A percentile compares a stretch with the other conserved stretches of the same genome.
Conservation (phyloP, 2,329 filamentous ascomycete genomes). For the Hypoxylon sp. region DNA sequence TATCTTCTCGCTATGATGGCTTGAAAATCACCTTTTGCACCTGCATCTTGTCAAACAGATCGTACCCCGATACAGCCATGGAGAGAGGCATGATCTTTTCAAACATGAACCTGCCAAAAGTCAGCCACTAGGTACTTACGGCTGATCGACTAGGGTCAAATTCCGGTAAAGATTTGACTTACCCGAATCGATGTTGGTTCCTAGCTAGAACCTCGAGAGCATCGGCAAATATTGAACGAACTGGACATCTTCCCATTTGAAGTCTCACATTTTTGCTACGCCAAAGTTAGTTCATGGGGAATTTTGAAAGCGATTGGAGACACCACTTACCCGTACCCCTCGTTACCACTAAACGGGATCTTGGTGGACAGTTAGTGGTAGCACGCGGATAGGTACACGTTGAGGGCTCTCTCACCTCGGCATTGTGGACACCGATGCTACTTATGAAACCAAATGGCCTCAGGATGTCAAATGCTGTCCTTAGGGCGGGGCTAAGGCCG, state of each 20-base stretch:
- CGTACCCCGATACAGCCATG: constrained; percentile 77
- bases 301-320: neutral
- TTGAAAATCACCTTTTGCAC: constrained; percentile 82
- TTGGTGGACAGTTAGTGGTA: constrained; percentile 55
- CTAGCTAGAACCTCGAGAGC: constrained; percentile 75
- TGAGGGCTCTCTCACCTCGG: constrained; percentile 67
- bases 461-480: constrained; percentile 78
- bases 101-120: constrained; percentile 74
- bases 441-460: constrained; percentile 81
- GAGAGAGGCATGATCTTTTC: constrained; percentile 80
- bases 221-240: constrained; percentile 77
- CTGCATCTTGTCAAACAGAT: constrained; percentile 80
- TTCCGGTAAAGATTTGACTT: constrained; percentile 52
- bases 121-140: constrained; percentile 33
- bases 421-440: constrained; percentile 83
- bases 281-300: constrained; percentile 48
- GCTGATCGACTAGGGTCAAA: neutral
- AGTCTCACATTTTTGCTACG: constrained; percentile 78
- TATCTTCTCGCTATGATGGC: constrained; percentile 53
- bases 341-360: constrained; percentile 76
- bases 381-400: neutral
- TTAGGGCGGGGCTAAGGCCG: constrained; percentile 77
- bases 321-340: constrained; percentile 69
- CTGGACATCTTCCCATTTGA: constrained; percentile 84
- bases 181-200: constrained; percentile 78